These are phyloP conservation scores for Scenedesmus sp. DNA, from an alignment of 163 green algal genomes.

Conservation along the genomic window DNA sequence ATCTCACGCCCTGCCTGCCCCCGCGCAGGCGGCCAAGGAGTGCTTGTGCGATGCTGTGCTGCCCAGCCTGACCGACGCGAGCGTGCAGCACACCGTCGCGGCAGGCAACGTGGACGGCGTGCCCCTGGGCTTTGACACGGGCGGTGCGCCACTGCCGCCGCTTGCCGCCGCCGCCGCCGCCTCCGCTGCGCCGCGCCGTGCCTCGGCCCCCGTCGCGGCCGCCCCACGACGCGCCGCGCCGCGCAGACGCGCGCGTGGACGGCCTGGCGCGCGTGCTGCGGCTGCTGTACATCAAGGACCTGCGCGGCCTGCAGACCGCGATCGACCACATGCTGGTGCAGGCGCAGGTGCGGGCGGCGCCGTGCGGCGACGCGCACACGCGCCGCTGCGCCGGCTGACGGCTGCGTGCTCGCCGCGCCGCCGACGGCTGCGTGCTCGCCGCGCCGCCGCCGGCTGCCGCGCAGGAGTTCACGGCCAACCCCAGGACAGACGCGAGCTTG, in stretches of 20 bases:
- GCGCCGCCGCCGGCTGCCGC: background rate
- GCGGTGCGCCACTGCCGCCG: constrained; percentile 9
- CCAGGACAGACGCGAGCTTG: constrained; percentile 65
- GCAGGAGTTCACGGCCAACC: constrained; percentile 77
- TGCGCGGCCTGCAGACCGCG: constrained; percentile 64
- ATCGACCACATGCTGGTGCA: constrained; percentile 67
- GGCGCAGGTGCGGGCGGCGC: constrained; percentile 37
- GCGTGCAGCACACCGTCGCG: background rate
- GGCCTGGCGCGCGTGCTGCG: constrained; percentile 63
- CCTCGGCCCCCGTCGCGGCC: background rate
- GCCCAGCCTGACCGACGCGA: constrained; percentile 17
- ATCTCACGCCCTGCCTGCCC: too few relatives aligned
- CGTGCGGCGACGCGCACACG: background rate
- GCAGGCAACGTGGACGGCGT: background rate
- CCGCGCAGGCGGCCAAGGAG: constrained; percentile 2
- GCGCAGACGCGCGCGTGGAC: constrained; percentile 44
- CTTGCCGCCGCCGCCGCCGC: background rate
- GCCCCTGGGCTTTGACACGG: constrained; percentile 31
- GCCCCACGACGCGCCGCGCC: too few relatives aligned
- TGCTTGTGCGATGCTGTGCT: constrained; percentile 33
- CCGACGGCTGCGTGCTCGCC: too few relatives aligned
- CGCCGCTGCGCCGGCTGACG: background rate
- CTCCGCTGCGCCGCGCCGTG: background rate
- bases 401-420: too few relatives aligned
- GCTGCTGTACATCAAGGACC: constrained; percentile 74